A percentile compares a stretch with the other conserved stretches of the same genome.
Conservation (phyloP, 2,329 filamentous ascomycete genomes). For the Botryotinia calthae region DNA sequence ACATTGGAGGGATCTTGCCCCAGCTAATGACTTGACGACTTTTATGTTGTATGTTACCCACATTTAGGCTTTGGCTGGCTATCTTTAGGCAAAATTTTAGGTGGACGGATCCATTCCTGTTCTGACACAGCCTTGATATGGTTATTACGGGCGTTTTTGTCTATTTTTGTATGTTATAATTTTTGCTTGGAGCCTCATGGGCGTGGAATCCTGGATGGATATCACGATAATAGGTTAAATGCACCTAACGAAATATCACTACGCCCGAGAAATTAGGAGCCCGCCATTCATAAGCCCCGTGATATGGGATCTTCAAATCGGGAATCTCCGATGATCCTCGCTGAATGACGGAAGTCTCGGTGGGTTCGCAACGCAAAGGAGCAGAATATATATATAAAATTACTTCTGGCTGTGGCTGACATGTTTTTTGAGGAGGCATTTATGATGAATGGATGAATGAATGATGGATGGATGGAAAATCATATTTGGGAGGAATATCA, state of each 20-base stretch:
- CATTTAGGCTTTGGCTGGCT: background rate
- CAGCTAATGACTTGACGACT: constrained; percentile 27
- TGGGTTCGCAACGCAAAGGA: background rate
- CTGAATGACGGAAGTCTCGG: background rate
- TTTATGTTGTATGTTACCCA: constrained; percentile 27
- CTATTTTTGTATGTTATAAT: background rate
- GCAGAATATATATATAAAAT: background rate
- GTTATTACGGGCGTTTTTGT: background rate
- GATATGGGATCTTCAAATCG: background rate
- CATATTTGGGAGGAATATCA: background rate
- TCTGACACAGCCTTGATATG: background rate
- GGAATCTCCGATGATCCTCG: background rate
- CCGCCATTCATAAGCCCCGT: background rate
- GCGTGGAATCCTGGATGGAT: background rate
- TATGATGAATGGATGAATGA: background rate
- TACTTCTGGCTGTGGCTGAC: background rate
- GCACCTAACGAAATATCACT: background rate
- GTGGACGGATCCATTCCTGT: background rate
- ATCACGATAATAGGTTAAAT: background rate
- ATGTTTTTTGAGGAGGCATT: background rate
- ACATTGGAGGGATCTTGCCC: constrained; percentile 16
- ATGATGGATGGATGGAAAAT: background rate
- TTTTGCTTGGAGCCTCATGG: background rate
- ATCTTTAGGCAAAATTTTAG: background rate
- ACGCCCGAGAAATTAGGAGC: background rate